Evolutionary conservation across 2,329 filamentous ascomycete species (phyloP).

Genomic region (Colletotrichum incanum): DNA sequence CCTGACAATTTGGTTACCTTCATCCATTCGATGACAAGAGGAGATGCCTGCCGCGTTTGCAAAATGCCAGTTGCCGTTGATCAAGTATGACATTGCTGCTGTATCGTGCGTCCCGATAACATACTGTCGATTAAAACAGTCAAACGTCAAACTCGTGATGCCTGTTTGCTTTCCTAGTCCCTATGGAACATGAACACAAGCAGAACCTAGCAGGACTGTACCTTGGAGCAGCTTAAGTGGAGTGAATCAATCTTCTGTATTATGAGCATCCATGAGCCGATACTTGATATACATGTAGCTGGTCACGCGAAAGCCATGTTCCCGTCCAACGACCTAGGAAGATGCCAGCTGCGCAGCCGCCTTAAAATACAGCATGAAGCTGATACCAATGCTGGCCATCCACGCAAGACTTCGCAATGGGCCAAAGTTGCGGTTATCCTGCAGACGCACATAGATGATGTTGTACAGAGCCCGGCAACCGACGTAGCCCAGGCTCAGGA

Average conservation of each 20-base stretch:
- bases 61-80: conserved; percentile 13
- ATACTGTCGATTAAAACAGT: neutral
- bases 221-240: too few species aligned
- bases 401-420: conserved; percentile 58
- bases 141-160: conserved; percentile 2
- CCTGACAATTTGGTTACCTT: neutral
- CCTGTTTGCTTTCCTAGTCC: neutral
- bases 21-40: neutral
- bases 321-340: conserved; percentile 1
- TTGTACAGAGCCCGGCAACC: conserved; percentile 58
- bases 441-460: conserved; percentile 60
- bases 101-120: conserved; percentile 1
- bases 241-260: neutral
- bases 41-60: neutral
- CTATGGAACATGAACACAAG: neutral
- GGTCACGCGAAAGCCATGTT: neutral
- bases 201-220: too few species aligned
- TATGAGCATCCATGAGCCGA: neutral
- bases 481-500: conserved; percentile 58
- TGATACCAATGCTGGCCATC: conserved; percentile 52
- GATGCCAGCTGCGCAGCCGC: conserved; percentile 53
- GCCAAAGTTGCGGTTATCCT: conserved; percentile 57
- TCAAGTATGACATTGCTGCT: conserved; percentile 12
- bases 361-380: conserved; percentile 58
- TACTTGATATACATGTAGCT: neutral